phyloP scores from a whole-genome alignment of 108 stramenopile species.

The Fragilaria radians region DNA sequence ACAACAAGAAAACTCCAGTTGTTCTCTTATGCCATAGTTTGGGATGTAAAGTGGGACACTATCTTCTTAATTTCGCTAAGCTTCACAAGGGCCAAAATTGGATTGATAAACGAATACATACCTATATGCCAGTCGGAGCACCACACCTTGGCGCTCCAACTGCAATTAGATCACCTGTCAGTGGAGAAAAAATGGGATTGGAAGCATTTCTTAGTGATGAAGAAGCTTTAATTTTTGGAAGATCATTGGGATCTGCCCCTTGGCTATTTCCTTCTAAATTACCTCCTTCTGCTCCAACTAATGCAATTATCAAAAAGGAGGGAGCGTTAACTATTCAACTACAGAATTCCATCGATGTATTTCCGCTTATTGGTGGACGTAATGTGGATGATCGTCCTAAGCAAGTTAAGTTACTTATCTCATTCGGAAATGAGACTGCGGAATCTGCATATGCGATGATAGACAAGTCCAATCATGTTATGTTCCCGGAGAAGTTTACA shows the following conservation, averaged over 20 bases:
- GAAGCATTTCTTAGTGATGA: slow-evolving; percentile 43
- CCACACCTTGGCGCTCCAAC: slow-evolving; percentile 57
- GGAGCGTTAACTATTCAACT: slow-evolving; percentile 3
- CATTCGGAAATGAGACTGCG: too few relatives aligned
- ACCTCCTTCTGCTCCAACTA: slow-evolving; percentile 14
- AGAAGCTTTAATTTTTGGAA: slow-evolving; percentile 35
- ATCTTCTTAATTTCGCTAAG: slow-evolving; percentile 38
- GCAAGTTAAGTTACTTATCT: too few relatives aligned
- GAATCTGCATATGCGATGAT: too few relatives aligned
- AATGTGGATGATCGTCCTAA: too few relatives aligned
- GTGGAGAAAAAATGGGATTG: slow-evolving; percentile 59
- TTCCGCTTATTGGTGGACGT: too few relatives aligned
- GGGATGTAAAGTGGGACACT: slow-evolving; percentile 36
- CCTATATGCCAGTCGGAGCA: slow-evolving; percentile 53
- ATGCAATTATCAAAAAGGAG: slow-evolving; percentile 6
- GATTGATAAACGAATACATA: slow-evolving; percentile 46
- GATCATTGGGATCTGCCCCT: slow-evolving; percentile 46
- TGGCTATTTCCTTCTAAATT: slow-evolving; percentile 42
- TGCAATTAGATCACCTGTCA: slow-evolving; percentile 29
- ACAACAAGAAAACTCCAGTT: slow-evolving; percentile 13
- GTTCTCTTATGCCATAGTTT: slow-evolving; percentile 31
- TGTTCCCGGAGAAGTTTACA: neutral
- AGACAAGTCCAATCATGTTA: too few relatives aligned
- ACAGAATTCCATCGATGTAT: too few relatives aligned
- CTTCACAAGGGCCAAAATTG: slow-evolving; percentile 45